Conservation (phyloP, 139 green algal species). For the Ulvella scutata region DNA sequence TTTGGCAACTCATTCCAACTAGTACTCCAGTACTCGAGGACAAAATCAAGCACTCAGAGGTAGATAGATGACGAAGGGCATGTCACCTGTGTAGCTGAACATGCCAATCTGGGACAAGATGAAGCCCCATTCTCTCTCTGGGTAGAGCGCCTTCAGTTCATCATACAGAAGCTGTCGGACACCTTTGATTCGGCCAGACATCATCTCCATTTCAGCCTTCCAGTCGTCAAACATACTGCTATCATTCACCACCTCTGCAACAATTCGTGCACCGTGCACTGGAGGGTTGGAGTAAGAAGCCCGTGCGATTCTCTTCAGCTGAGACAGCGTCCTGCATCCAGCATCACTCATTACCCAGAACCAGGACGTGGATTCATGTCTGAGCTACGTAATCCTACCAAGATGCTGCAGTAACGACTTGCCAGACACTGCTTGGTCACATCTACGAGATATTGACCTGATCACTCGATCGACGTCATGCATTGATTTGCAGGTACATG, state of each 20-base stretch:
- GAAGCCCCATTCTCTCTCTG: conserved; percentile 80
- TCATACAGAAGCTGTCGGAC: conserved; percentile 66
- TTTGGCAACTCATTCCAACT: no score
- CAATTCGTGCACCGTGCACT: conserved; percentile 81
- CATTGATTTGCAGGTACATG: no score
- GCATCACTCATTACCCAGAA: no score
- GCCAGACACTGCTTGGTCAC: no score
- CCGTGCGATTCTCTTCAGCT: conserved; percentile 89
- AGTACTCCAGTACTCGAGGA: no score
- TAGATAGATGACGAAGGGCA: no score
- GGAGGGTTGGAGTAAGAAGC: conserved; percentile 86
- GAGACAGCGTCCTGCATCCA: conserved; percentile 20
- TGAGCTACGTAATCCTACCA: no score
- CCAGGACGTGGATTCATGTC: no score
- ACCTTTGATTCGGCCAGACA: conserved; percentile 84
- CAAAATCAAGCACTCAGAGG: no score
- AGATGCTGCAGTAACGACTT: no score
- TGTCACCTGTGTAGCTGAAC: conserved; percentile 55
- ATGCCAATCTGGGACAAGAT: conserved; percentile 88
- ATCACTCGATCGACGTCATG: no score
- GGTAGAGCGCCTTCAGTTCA: conserved; percentile 43
- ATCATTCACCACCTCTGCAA: conserved; percentile 64
- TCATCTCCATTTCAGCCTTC: conserved; percentile 88
- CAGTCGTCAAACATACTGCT: conserved; percentile 70
- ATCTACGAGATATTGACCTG: no score